Conservation (phyloP, 176 grass and related monocot genomes). For the Rhynchospora pubera region DNA sequence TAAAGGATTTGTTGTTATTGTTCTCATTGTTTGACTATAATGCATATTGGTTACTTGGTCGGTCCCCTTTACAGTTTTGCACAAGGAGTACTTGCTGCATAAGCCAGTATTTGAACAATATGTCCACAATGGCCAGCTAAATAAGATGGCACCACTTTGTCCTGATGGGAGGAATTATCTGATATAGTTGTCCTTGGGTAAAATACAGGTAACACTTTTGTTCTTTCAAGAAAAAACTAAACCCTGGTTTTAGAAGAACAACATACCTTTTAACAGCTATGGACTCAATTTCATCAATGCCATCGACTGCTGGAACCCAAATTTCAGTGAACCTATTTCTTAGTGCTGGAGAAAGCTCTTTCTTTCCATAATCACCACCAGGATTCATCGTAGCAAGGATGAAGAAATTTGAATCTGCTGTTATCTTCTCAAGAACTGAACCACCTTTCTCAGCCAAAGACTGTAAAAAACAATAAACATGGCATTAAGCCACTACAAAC, state of each 20-base stretch:
- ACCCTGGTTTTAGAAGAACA: conserved; percentile 1
- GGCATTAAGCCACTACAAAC: background rate
- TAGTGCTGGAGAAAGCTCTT: conserved; percentile 85
- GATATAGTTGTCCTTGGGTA: background rate
- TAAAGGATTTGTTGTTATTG: background rate
- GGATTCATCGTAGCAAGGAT: conserved; percentile 96
- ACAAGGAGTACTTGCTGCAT: background rate
- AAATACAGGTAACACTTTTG: background rate
- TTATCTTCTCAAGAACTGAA: conserved; percentile 70
- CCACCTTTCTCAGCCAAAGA: conserved; percentile 91
- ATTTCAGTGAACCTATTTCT: conserved; percentile 93
- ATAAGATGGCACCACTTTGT: background rate
- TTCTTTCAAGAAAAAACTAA: background rate
- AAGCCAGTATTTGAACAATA: background rate
- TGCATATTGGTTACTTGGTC: background rate
- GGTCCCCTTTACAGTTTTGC: background rate
- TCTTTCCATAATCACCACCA: conserved; percentile 95
- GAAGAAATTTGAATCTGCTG: conserved; percentile 75
- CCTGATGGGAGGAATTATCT: background rate
- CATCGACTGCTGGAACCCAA: conserved; percentile 81
- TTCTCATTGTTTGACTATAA: background rate
- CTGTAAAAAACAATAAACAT: conserved; percentile 41
- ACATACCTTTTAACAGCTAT: conserved; percentile 54
- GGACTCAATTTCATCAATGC: conserved; percentile 60
- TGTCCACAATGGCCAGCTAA: background rate